Base-by-base conservation (phyloP, 2,329 filamentous ascomycete species). In the Phyllosticta citribraziliensis region DNA sequence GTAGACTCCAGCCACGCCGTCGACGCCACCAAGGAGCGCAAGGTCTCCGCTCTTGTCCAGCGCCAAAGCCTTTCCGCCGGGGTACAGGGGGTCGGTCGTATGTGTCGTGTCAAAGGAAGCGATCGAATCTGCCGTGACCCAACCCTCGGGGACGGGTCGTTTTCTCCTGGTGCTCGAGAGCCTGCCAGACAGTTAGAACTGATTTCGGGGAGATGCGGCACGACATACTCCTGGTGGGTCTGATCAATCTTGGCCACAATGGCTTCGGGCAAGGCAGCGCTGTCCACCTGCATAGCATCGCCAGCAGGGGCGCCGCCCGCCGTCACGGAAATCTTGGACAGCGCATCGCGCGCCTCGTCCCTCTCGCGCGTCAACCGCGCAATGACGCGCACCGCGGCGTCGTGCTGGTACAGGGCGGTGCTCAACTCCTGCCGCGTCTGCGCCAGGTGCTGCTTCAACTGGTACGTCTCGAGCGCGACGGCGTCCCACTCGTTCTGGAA, bases 401-500 rank as follows among this genome's bases (percentile, higher is more conserved):
- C 94, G 69, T 97, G 90, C 76, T 97, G 93, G 76, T 99, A 99
- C 24, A 99, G 81, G 0, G 94, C 90, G 1, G 91, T 94, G 61
- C 91, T 91, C 61, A 99, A 84, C 78, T 99, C 94, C 76, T 97
- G 92, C 66, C 93, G 83, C 52, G 92, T 96, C 72, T 96, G 89
- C 57, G 88, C 83, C 64, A 99, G 80, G 72, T 96, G 91, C 74
- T 97, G 89, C 76, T 89, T 88, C 63, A 97, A 79, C 67, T 90
- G 94, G 74, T 91, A 97, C 57, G 91, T 89, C 77, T 99, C 94
- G 40, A 97, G 80, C 12, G 93, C 90, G 53, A 97, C 79, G 9
- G 92, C 88, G 73, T 99, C 94, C 94, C 94, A 99, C 80, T 99
- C 94, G 74, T 96, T 96, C 74, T 99, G 94, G 74, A 99, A 97